phyloP scores from a whole-genome alignment of 768 basidiomycete species.

The Kwoniella heveanensis region DNA sequence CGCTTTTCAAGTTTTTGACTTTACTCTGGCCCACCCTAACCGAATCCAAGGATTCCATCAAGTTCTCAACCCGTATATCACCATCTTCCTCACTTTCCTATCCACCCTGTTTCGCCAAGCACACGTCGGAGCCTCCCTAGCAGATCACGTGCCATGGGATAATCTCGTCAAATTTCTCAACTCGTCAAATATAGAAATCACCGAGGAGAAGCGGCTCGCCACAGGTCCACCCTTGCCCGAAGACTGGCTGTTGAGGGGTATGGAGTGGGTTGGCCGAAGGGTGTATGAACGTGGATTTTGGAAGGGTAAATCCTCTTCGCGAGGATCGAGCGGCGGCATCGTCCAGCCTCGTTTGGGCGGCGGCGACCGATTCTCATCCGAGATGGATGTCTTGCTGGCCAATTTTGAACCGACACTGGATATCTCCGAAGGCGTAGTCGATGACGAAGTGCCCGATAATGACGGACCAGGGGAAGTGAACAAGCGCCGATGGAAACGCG shows the following conservation, averaged over 20 bases:
- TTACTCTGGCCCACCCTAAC: conserved; percentile 67
- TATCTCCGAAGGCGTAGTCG: conserved; percentile 73
- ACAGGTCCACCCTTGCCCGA: conserved; percentile 76
- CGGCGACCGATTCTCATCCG: conserved; percentile 57
- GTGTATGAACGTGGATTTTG: conserved; percentile 94
- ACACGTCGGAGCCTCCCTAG: conserved; percentile 66
- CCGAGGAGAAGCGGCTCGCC: conserved; percentile 61
- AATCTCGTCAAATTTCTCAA: conserved; percentile 70
- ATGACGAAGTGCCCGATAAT: conserved; percentile 60
- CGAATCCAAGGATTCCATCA: conserved; percentile 57
- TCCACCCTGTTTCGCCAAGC: conserved; percentile 71
- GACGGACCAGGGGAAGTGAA: conserved; percentile 59
- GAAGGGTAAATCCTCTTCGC: conserved; percentile 62
- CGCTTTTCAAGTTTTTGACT: conserved; percentile 73
- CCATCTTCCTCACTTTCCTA: conserved; percentile 84
- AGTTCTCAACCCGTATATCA: conserved; percentile 80
- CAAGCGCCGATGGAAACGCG: conserved; percentile 70
- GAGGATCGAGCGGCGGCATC: conserved; percentile 32
- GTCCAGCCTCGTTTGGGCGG: conserved; percentile 51
- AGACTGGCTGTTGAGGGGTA: conserved; percentile 93
- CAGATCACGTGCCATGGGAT: conserved; percentile 82
- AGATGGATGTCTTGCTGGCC: conserved; percentile 77
- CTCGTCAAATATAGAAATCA: conserved; percentile 59
- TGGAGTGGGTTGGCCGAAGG: conserved; percentile 90
- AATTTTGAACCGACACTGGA: conserved; percentile 60